Evolutionary conservation across 257 asterid genomes (phyloP), one percentile per base, ranked within the genome.

Genomic region (Fraxinus excelsior): DNA sequence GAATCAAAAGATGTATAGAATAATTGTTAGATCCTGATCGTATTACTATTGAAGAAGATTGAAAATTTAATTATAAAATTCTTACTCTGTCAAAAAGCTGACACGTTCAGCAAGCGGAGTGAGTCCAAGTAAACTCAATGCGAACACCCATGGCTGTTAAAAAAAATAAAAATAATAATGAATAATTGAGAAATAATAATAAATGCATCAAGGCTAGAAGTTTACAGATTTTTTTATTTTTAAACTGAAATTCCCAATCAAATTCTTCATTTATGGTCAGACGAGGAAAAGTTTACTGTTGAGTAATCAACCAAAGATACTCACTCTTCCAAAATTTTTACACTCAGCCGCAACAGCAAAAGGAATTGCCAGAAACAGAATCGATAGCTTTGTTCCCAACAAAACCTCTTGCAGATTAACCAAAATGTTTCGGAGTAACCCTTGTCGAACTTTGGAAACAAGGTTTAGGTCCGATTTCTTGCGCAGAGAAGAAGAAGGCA

Each of bases 81-180:
- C 97, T 88, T 83, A 95, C 99, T 95, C 99, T 12, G 99, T 95
- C 75, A 95, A 80, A 67, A 89, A 95, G 74, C 97, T 93, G 79
- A 95, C 82, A 60, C 99, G 85, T 81, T 95, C 99, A 0, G 99
- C 99, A 4, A 95, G 91, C 23, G 99, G 99, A 0, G 90, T 85
- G 13, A 95, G 92, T 37, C 98, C 99, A 7, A 95, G 78, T 76
- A 93, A 87, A 78, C 99, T 95, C 92, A 93, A 78, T 23, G 83
- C 96, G 73, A 95, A 95, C 29, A 95, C 89, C 96, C 96, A 95
- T 58, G 96, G 85, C 99, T 95, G 90, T 76, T 72, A 21, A 53
- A 29, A 32, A 44, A 37, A 40, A 0, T 10, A 11, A 40, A 40
- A 62, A 60, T 8, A 60, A 0, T 6, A 44, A 40, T 40, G 49